These are phyloP conservation scores for Rhododendron molle DNA, from an alignment of 148 eudicot species.

Conservation along the genomic window DNA sequence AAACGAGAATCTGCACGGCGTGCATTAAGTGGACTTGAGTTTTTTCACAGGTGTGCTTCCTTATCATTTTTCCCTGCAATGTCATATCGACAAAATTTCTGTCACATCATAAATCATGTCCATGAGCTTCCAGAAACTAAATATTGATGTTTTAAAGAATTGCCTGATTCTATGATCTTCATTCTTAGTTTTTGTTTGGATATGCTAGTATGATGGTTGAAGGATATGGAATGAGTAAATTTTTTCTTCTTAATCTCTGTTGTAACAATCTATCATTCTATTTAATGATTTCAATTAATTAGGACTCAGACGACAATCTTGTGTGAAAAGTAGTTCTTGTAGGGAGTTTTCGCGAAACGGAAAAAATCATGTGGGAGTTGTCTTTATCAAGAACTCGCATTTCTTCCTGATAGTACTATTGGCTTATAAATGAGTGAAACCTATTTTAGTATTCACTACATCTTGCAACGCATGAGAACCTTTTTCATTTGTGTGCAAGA, in stretches of 20 bases:
- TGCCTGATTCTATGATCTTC: not conserved
- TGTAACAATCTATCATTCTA: not conserved
- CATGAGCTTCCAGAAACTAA: not conserved
- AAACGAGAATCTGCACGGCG: slow-evolving; percentile 87
- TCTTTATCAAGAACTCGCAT: not conserved
- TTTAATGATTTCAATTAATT: not conserved
- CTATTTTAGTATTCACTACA: not conserved
- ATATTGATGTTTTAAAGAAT: not conserved
- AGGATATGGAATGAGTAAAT: not conserved
- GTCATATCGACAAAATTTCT: not conserved
- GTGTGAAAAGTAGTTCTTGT: not conserved
- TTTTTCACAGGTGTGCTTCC: slow-evolving; percentile 75
- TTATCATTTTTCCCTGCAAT: not conserved
- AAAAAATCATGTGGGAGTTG: not conserved
- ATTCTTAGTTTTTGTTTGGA: not conserved
- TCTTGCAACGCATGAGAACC: not conserved
- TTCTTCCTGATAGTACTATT: not conserved
- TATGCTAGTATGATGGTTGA: not conserved
- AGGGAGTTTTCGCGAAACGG: not conserved
- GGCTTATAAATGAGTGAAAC: not conserved
- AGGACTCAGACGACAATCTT: not conserved
- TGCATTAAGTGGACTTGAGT: slow-evolving; percentile 82
- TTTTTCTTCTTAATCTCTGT: not conserved
- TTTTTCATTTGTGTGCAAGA: not conserved
- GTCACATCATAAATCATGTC: not conserved